Percentiles rank a stretch among this genome's conserved stretches.
phyloP scores from a whole-genome alignment of 2,329 filamentous ascomycete genomes.

The Ophiocordyceps robertsii region DNA sequence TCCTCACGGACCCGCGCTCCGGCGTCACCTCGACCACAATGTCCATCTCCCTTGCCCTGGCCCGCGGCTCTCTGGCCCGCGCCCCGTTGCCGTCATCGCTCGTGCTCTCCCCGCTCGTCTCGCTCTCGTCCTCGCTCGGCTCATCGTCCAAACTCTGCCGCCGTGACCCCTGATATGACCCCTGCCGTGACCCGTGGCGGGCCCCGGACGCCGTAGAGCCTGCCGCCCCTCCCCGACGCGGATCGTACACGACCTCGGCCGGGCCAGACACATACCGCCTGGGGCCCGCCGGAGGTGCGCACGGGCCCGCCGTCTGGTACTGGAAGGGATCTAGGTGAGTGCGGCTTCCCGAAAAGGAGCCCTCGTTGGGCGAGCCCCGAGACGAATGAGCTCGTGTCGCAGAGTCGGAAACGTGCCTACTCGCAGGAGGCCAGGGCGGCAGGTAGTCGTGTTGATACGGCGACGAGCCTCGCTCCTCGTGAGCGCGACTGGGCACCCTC shows the following conservation, averaged over 20 bases:
- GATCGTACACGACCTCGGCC: constrained; percentile 12
- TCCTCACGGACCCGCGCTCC: constrained; percentile 18
- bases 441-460: constrained; percentile 34
- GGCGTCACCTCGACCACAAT: constrained; percentile 25
- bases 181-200: constrained; percentile 10
- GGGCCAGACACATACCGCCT: constrained; percentile 24
- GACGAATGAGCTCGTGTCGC: constrained; percentile 18
- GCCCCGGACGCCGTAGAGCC: constrained; percentile 3
- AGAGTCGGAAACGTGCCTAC: constrained; percentile 33
- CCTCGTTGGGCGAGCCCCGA: constrained; percentile 18
- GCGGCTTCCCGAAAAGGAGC: constrained; percentile 14
- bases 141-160: constrained; percentile 16
- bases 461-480: constrained; percentile 23
- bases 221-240: constrained; percentile 8
- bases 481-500: constrained; percentile 17
- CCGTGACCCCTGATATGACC: too few species aligned
- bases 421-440: constrained; percentile 15
- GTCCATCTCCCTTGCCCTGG: constrained; percentile 18
- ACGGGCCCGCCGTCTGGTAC: constrained; percentile 35
- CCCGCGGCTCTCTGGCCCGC: constrained; percentile 14
- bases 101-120: constrained; percentile 19
- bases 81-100: constrained; percentile 24
- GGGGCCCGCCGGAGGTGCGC: constrained; percentile 10
- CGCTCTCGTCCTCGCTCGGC: constrained; percentile 21
- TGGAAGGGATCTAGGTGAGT: constrained; percentile 32